These are phyloP conservation scores for Guadua angustifolia DNA, from an alignment of 176 grass and related monocot genomes.

Conservation along the genomic window DNA sequence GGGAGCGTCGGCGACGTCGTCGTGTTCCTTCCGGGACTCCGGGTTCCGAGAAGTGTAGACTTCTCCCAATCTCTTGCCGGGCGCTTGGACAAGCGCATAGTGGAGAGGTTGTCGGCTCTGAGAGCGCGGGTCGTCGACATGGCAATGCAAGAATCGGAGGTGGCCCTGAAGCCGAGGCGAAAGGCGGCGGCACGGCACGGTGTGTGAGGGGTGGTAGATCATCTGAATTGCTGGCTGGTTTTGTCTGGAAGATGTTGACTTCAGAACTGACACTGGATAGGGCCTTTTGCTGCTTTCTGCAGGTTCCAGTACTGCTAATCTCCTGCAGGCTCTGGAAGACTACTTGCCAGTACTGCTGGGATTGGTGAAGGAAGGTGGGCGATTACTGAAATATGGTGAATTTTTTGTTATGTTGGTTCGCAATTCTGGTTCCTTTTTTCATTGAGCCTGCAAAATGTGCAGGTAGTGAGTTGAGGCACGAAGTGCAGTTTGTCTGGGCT, in stretches of 20 bases:
- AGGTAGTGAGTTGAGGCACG: conserved; percentile 61
- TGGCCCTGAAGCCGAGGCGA: conserved; percentile 60
- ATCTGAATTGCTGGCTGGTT: conserved; percentile 28
- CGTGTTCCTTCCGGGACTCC: conserved; percentile 86
- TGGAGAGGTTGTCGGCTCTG: conserved; percentile 62
- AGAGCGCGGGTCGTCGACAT: conserved; percentile 69
- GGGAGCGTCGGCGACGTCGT: conserved; percentile 82
- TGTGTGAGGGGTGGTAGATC: conserved; percentile 38
- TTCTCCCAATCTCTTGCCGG: conserved; percentile 61
- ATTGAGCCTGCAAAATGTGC: conserved; percentile 1
- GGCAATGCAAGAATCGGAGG: conserved; percentile 73
- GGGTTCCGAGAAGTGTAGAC: conserved; percentile 69
- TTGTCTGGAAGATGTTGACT: conserved; percentile 32
- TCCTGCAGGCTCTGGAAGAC: conserved; percentile 73
- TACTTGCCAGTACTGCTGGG: conserved; percentile 80
- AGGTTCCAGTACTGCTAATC: conserved; percentile 67
- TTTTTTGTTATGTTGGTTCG: neutral
- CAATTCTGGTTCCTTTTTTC: neutral
- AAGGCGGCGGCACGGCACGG: conserved; percentile 74
- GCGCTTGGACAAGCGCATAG: conserved; percentile 43
- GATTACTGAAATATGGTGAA: neutral
- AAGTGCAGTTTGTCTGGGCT: conserved; percentile 73
- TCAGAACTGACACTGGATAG: conserved; percentile 24
- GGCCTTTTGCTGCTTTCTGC: conserved; percentile 10
- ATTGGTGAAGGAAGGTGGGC: conserved; percentile 76